phyloP scores from a whole-genome alignment of 2,329 filamentous ascomycete genomes.

The Amphichorda felina region DNA sequence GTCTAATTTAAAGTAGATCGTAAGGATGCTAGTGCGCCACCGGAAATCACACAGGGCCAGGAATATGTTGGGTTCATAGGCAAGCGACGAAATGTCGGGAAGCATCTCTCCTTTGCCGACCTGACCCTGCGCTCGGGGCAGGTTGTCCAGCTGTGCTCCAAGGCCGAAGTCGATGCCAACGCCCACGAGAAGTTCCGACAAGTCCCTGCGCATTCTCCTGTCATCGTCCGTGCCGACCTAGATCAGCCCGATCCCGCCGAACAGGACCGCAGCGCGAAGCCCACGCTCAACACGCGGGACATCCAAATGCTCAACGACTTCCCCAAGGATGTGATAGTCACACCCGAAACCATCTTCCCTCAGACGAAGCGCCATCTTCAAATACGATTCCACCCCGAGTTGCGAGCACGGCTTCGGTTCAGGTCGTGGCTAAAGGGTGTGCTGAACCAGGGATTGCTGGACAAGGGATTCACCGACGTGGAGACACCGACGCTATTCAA shows the following conservation, averaged over 20 bases:
- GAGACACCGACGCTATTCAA: slow-evolving; percentile 96
- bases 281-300: slow-evolving; percentile 54
- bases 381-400: slow-evolving; percentile 57
- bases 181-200: slow-evolving; percentile 29
- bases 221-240: slow-evolving; percentile 31
- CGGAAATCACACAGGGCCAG: slow-evolving; percentile 7
- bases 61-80: slow-evolving; percentile 53
- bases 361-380: slow-evolving; percentile 72
- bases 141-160: slow-evolving; percentile 32
- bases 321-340: slow-evolving; percentile 60
- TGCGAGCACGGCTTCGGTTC: slow-evolving; percentile 59
- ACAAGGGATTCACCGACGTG: slow-evolving; percentile 58
- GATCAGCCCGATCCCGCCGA: slow-evolving; percentile 9
- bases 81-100: slow-evolving; percentile 53
- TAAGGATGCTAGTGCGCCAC: slow-evolving; percentile 9
- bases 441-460: slow-evolving; percentile 40
- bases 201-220: slow-evolving; percentile 38
- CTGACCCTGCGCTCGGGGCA: slow-evolving; percentile 24
- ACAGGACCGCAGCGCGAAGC: slow-evolving; percentile 19
- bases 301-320: slow-evolving; percentile 22
- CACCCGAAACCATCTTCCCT: slow-evolving; percentile 60
- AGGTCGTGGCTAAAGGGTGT: slow-evolving; percentile 48
- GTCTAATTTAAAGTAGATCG: slow-evolving; percentile 11
- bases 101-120: slow-evolving; percentile 60
- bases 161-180: slow-evolving; percentile 20